Conservation (phyloP, 2,329 filamentous ascomycete species). For the Elsinoe fawcettii region DNA sequence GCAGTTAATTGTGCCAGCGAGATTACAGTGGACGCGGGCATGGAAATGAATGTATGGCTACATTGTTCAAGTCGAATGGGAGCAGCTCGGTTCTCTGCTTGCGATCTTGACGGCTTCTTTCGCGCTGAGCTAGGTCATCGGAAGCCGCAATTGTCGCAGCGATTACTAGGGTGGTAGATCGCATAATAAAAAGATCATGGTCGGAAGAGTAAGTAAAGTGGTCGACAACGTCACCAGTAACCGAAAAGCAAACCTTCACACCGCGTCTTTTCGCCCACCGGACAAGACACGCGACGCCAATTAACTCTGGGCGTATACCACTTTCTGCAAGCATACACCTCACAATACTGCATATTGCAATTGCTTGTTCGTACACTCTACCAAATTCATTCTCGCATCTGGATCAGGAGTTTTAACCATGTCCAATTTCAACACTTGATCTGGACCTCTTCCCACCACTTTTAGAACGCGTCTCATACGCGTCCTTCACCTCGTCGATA, state of each 20-base stretch:
- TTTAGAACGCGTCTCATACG: background rate
- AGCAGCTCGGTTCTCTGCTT: too few relatives aligned
- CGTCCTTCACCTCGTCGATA: background rate
- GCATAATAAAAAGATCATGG: too few relatives aligned
- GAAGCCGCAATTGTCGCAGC: too few relatives aligned
- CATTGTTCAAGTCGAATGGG: too few relatives aligned
- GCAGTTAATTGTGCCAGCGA: background rate
- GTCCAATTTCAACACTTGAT: background rate
- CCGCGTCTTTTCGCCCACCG: background rate
- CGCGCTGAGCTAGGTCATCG: too few relatives aligned
- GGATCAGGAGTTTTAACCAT: background rate
- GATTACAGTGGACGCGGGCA: too few relatives aligned
- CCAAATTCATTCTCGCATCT: background rate
- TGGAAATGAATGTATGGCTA: too few relatives aligned
- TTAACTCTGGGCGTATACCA: conserved; percentile 2
- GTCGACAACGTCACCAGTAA: background rate
- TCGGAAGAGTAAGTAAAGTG: too few relatives aligned
- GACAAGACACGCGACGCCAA: background rate
- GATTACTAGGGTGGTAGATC: too few relatives aligned
- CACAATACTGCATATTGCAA: background rate
- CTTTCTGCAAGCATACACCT: conserved; percentile 2
- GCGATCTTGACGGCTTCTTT: too few relatives aligned
- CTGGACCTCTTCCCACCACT: background rate
- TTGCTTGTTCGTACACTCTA: background rate
- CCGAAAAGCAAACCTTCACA: background rate